Conservation (phyloP, 2,329 filamentous ascomycete genomes). For the Clonostachys solani region DNA sequence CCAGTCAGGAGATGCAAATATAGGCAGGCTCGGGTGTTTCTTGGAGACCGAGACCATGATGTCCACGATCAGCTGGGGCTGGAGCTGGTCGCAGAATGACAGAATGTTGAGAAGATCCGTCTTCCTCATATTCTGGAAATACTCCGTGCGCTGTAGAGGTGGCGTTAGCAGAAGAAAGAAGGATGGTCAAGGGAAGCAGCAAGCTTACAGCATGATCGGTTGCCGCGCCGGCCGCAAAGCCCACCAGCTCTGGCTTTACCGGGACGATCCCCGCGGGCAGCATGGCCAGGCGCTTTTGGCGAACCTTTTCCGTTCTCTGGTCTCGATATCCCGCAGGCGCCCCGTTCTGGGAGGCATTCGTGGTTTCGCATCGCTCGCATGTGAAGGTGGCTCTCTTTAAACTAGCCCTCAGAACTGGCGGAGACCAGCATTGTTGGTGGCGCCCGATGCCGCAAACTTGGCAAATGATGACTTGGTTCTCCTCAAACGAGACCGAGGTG, state of each 20-base stretch:
- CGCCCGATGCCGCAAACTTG: no score
- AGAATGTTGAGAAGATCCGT: conserved; percentile 33
- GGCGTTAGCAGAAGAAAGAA: background rate
- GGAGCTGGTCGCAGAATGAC: conserved; percentile 32
- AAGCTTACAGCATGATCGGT: conserved; percentile 24
- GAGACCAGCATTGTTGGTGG: no score
- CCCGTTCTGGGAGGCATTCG: background rate
- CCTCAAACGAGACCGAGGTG: no score
- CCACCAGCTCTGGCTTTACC: conserved; percentile 28
- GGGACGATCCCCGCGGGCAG: conserved; percentile 24
- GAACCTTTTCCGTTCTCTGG: conserved; percentile 20
- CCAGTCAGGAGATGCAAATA: conserved; percentile 37
- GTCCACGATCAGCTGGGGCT: conserved; percentile 33
- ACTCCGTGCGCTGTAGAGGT: conserved; percentile 24
- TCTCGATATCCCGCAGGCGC: conserved; percentile 1
- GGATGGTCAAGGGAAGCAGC: background rate
- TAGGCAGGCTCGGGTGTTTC: conserved; percentile 33
- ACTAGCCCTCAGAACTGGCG: no score
- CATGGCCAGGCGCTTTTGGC: conserved; percentile 21
- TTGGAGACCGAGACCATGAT: conserved; percentile 35
- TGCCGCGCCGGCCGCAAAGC: conserved; percentile 27
- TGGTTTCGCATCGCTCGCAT: background rate
- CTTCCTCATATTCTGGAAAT: conserved; percentile 29
- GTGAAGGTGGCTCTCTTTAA: background rate
- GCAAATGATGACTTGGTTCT: no score